Base-by-base conservation (phyloP, 257 asterid species). In the Ilex aquifolium region DNA sequence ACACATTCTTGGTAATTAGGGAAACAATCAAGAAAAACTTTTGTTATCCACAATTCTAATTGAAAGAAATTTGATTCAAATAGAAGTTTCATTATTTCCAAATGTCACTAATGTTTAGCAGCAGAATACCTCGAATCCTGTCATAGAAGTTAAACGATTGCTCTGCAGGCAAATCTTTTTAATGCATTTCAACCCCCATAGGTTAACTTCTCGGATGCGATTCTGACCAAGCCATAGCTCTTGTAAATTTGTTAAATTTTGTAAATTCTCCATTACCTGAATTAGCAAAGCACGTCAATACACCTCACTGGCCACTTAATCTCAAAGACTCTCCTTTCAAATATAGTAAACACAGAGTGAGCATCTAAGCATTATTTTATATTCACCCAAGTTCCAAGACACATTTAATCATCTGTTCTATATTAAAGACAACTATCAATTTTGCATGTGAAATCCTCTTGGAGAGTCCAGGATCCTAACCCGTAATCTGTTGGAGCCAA, bases 151-250 rank as follows among this genome's bases (percentile, higher is more conserved):
- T 61, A 93, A 71, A 27, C 96, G 94, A 70, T 93, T 93, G 76
- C 97, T 93, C 83, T 93, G 99, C 80, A 93, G 83, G 87, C 96
- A 90, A 63, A 93, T 85, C 87, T 90, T 93, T 77, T 79, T 85
- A 64, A 93, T 84, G 84, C 91, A 75, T 87, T 78, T 93, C 80
- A 93, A 75, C 61, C 99, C 97, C 40, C 97, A 90, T 16, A 93
- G 82, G 68, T 93, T 71, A 70, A 93, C 82, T 49, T 74, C 71
- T 65, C 90, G 87, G 53, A 93, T 90, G 52, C 99, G 96, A 69
- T 93, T 93, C 66, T 90, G 96, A 55, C 99, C 97, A 32, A 93
- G 95, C 99, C 97, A 93, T 58, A 93, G 74, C 87, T 93, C 99
- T 83, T 90, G 87, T 75, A 93, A 82, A 68, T 71, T 69, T 62